Conservation (phyloP, 2,329 filamentous ascomycete species). For the Fusarium brevicatenulatum region DNA sequence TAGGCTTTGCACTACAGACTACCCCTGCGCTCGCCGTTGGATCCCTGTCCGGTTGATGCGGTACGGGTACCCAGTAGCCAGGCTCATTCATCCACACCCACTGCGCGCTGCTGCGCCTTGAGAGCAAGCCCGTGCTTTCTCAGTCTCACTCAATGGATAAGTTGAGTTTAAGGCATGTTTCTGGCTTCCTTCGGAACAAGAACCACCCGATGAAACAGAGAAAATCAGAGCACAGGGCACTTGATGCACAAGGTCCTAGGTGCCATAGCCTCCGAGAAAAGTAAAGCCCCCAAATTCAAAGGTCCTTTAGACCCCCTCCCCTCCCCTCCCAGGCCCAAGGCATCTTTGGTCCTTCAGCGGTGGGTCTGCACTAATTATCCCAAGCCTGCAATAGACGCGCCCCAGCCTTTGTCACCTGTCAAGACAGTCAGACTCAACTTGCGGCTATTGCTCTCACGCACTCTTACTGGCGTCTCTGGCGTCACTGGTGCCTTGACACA, state of each 20-base stretch:
- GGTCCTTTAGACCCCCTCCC: conserved; percentile 22
- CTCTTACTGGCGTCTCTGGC: conserved; percentile 44
- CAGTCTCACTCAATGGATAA: conserved; percentile 34
- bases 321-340: conserved; percentile 36
- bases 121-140: conserved; percentile 33
- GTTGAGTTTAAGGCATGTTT: conserved; percentile 6
- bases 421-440: conserved; percentile 46
- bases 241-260: conserved; percentile 30
- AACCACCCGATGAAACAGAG: conserved; percentile 23
- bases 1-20: neutral
- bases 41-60: conserved; percentile 24
- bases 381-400: conserved; percentile 46
- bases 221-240: conserved; percentile 33
- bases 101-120: conserved; percentile 45
- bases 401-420: conserved; percentile 47
- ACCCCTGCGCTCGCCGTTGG: conserved; percentile 2
- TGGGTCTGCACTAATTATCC: conserved; percentile 40
- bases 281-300: conserved; percentile 38
- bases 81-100: conserved; percentile 37
- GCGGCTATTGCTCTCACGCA: conserved; percentile 44
- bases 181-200: conserved; percentile 23
- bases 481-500: conserved; percentile 46
- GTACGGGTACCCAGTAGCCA: conserved; percentile 33
- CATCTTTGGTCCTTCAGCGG: conserved; percentile 41
- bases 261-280: conserved; percentile 26